Evolutionary conservation across 257 asterid genomes (phyloP).

Genomic region (Mitragyna speciosa): DNA sequence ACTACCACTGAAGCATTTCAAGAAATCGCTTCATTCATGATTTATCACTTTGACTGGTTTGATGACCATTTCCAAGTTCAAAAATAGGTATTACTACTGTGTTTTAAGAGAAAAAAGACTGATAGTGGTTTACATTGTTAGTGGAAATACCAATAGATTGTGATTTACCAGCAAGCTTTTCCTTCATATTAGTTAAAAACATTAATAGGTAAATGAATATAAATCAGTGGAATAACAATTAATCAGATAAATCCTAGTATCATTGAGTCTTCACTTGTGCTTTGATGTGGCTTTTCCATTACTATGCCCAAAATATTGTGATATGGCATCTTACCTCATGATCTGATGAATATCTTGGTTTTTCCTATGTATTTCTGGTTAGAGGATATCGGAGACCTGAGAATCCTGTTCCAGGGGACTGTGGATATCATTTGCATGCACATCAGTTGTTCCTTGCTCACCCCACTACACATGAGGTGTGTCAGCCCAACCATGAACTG

Average conservation of each 20-base stretch:
- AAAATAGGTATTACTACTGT: background rate
- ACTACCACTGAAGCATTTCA: background rate
- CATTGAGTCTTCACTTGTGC: background rate
- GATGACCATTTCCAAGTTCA: background rate
- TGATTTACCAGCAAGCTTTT: too few relatives aligned
- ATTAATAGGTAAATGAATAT: background rate
- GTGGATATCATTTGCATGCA: conserved; percentile 94
- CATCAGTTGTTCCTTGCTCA: conserved; percentile 64
- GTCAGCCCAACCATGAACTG: background rate
- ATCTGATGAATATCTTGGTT: background rate
- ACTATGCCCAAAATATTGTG: background rate
- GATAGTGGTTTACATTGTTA: background rate
- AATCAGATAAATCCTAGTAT: background rate
- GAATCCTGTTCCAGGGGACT: conserved; percentile 97
- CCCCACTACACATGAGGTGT: conserved; percentile 68
- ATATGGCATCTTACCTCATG: background rate
- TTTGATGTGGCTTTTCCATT: background rate
- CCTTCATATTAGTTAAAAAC: too few relatives aligned
- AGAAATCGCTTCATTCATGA: background rate
- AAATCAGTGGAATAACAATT: background rate
- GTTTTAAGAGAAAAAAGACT: background rate
- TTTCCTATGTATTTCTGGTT: conserved; percentile 22
- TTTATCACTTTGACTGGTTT: background rate
- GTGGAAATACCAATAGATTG: background rate
- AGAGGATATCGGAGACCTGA: conserved; percentile 85